phyloP scores from a whole-genome alignment of 345 rosid genomes.

The Mangifera indica region DNA sequence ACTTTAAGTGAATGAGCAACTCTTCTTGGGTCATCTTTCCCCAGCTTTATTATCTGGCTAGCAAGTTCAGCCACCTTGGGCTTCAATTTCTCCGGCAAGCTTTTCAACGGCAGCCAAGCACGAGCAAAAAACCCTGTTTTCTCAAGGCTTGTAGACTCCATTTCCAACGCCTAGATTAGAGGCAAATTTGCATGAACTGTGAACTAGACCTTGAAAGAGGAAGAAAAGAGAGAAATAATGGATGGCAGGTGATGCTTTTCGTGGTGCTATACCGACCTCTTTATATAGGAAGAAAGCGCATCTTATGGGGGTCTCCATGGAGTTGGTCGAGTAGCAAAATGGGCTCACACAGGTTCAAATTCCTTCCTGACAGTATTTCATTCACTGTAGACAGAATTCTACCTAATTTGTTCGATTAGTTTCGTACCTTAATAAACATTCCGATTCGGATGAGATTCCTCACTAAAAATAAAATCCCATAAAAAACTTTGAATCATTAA shows the following conservation, averaged over 20 bases:
- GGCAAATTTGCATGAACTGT: conserved; percentile 8
- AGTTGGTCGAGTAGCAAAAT: too few relatives aligned
- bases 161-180: conserved; percentile 21
- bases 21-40: conserved; percentile 69
- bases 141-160: conserved; percentile 15
- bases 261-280: conserved; percentile 10
- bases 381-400: too few relatives aligned
- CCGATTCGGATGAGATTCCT: too few relatives aligned
- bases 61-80: conserved; percentile 19
- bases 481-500: too few relatives aligned
- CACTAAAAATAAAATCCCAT: too few relatives aligned
- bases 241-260: conserved; percentile 2
- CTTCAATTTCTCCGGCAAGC: conserved; percentile 16
- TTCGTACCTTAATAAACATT: too few relatives aligned
- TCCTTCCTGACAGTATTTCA: too few relatives aligned
- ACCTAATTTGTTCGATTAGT: too few relatives aligned
- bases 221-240: neutral
- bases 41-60: conserved; percentile 37
- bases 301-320: neutral
- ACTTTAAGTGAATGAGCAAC: conserved; percentile 67
- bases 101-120: conserved; percentile 14
- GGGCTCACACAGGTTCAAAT: too few relatives aligned
- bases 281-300: conserved; percentile 22
- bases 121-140: neutral
- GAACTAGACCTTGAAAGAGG: neutral